phyloP scores from a whole-genome alignment of 139 green algal species.

The Micractinium sp. region DNA sequence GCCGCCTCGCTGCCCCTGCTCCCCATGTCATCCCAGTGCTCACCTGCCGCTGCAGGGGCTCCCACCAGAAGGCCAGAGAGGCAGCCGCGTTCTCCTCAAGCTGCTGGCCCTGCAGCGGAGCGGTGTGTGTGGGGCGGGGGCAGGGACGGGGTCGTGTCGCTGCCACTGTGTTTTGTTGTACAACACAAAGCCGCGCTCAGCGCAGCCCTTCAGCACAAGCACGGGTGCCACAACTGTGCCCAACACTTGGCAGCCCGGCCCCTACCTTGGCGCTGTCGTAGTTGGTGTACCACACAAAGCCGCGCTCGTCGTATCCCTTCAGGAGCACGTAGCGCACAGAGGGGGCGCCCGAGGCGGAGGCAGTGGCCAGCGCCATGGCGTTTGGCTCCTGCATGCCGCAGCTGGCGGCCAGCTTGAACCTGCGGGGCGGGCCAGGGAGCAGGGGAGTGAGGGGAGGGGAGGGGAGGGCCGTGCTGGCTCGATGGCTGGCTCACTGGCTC shows the following conservation, averaged over 20 bases:
- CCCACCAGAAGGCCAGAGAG: constrained; percentile 86
- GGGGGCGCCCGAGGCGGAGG: constrained; percentile 49
- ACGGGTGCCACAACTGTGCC: not conserved
- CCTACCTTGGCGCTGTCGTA: constrained; percentile 75
- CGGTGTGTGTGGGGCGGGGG: too few relatives aligned
- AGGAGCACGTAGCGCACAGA: constrained; percentile 64
- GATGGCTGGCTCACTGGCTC: too few relatives aligned
- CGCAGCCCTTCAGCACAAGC: not conserved
- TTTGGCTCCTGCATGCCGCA: constrained; percentile 78
- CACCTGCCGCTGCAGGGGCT: constrained; percentile 83
- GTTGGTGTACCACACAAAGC: constrained; percentile 95
- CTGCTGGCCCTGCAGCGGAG: constrained; percentile 64
- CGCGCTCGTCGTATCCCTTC: constrained; percentile 68
- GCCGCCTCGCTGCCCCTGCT: not conserved
- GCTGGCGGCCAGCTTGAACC: constrained; percentile 56
- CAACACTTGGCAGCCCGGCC: not conserved
- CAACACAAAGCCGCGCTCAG: too few relatives aligned
- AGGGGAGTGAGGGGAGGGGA: too few relatives aligned
- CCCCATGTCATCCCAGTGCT: not conserved
- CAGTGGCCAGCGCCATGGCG: constrained; percentile 78
- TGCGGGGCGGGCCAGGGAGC: too few relatives aligned
- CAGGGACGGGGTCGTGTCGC: too few relatives aligned
- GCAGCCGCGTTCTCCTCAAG: constrained; percentile 58
- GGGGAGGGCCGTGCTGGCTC: too few relatives aligned
- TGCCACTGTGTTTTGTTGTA: constrained; percentile 44